phyloP scores from a whole-genome alignment of 208 protist species.

The Borovskyia barvae region DNA sequence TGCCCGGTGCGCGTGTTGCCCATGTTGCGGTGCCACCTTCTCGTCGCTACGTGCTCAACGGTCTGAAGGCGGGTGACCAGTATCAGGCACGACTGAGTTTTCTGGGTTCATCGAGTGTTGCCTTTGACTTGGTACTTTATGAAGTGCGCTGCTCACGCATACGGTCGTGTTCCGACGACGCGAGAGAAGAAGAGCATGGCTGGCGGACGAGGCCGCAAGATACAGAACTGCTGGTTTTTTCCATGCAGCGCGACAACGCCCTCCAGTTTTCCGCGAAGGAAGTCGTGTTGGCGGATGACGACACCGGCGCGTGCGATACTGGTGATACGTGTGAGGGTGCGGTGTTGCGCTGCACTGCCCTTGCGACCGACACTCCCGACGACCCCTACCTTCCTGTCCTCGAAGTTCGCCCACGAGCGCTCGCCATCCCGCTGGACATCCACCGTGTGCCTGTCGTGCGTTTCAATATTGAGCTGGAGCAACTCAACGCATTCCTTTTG shows the following conservation, averaged over 20 bases:
- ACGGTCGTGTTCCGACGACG: background rate
- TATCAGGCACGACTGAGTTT: slow-evolving; percentile 46
- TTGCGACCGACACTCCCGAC: background rate
- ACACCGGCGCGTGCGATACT: background rate
- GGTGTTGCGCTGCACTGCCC: background rate
- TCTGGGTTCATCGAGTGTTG: slow-evolving; percentile 36
- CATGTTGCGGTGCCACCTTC: slow-evolving; percentile 1
- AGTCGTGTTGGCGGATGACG: slow-evolving; percentile 18
- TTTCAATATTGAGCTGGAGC: slow-evolving; percentile 37
- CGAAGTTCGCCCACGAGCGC: slow-evolving; percentile 21
- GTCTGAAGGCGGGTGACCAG: slow-evolving; percentile 4
- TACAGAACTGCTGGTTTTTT: slow-evolving; percentile 34
- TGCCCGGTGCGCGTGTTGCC: background rate
- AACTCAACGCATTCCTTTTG: slow-evolving; percentile 8
- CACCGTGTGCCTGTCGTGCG: slow-evolving; percentile 18
- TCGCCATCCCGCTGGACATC: slow-evolving; percentile 18
- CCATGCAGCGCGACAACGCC: slow-evolving; percentile 12
- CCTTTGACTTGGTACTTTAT: slow-evolving; percentile 36
- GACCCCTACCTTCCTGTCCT: slow-evolving; percentile 26
- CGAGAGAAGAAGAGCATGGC: background rate
- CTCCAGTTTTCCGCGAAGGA: slow-evolving; percentile 22
- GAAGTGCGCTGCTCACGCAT: slow-evolving; percentile 20
- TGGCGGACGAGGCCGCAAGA: slow-evolving; percentile 26
- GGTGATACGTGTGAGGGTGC: background rate
- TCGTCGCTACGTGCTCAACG: slow-evolving; percentile 36